Base-by-base conservation (phyloP, 1,139 yeast genomes). In the Suhomyces bolitotheri region DNA sequence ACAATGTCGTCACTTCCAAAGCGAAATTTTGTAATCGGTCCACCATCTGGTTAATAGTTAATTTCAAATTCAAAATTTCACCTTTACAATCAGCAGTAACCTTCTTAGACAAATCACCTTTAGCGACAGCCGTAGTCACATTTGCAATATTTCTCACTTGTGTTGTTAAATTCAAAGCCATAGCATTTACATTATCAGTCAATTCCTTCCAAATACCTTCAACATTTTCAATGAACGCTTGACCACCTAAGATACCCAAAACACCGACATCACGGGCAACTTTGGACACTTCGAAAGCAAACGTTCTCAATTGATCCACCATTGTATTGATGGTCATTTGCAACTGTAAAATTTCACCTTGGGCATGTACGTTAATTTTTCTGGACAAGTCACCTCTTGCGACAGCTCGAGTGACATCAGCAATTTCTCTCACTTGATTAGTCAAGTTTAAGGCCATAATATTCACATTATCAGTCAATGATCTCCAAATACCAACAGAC, bases 261-360 rank as follows among this genome's bases (percentile, higher is more conserved):
- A 87, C 95, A 54, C 95, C 95, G 16, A 89, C 89, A 64, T 86
- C 95, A 46, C 95, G 73, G 4, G 95, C 95, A 20, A 86, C 94
- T 44, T 89, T 77, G 3, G 94, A 83, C 25, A 86, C 95, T 60
- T 86, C 95, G 49, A 85, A 82, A 1, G 95, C 95, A 66, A 86
- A 86, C 14, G 87, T 84, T 55, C 94, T 74, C 49, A 86, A 74
- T 58, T 86, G 94, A 56, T 86, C 95, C 66, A 85, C 95, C 96
- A 83, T 86, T 43, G 87, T 76, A 54, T 84, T 83, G 50, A 83
- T 84, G 5, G 92, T 84, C 67, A 80, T 81, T 58, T 83, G 92
- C 44, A 83, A 72, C 48, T 81, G 88, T 39, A 82, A 66, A 47
- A 83, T 84, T 60, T 83, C 94, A 29, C 94, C 94, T 53, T 83